Percentiles rank a stretch among this genome's conserved stretches.
Evolutionary conservation across 129 eudicot genomes (phyloP).

Genomic region (Saposhnikovia divaricata): DNA sequence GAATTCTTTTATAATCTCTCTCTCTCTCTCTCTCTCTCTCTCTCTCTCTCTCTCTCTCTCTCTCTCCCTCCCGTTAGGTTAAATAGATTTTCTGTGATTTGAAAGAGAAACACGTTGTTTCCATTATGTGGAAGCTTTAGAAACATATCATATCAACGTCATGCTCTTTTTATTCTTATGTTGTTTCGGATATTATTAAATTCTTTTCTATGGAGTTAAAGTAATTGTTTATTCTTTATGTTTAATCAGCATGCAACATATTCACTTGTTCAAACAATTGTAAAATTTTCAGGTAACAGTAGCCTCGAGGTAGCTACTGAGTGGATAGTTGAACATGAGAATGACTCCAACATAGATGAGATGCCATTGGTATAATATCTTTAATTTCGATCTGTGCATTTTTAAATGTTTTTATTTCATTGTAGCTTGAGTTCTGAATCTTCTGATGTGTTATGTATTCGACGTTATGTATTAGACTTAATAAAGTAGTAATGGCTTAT

Average conservation of each 20-base stretch:
- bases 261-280: conserved; percentile 5
- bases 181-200: background rate
- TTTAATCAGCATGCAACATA: conserved; percentile 3
- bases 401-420: background rate
- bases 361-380: conserved; percentile 60
- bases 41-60: background rate
- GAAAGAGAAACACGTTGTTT: background rate
- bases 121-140: background rate
- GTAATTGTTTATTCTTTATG: background rate
- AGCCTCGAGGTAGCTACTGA: conserved; percentile 81
- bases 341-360: conserved; percentile 78
- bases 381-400: background rate
- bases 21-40: too few species aligned
- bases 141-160: too few species aligned
- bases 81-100: background rate
- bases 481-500: background rate
- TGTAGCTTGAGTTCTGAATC: background rate
- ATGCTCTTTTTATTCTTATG: background rate
- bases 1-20: background rate
- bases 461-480: background rate
- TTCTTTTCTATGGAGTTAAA: background rate
- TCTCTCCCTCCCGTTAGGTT: background rate
- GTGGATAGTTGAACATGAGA: conserved; percentile 92
- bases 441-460: background rate
- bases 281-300: conserved; percentile 50